phyloP scores from a whole-genome alignment of 2,329 filamentous ascomycete species.

The Ceratocystis eucalypticola region DNA sequence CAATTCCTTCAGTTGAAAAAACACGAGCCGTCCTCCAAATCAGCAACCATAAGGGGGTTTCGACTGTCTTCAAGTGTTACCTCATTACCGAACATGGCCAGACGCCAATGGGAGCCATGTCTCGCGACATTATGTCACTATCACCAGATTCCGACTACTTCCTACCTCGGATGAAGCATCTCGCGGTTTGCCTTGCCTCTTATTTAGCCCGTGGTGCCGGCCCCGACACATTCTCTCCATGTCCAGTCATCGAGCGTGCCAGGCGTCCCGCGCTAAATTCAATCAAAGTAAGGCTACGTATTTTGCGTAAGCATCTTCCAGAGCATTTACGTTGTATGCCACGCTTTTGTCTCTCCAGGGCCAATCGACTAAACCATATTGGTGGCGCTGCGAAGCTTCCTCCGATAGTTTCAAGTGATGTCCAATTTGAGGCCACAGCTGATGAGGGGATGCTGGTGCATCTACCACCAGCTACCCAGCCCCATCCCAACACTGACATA shows the following conservation, averaged over 20 bases:
- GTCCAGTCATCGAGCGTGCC: not conserved
- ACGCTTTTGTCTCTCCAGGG: not conserved
- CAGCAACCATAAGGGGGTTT: not conserved
- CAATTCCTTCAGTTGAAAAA: not conserved
- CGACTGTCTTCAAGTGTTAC: not conserved
- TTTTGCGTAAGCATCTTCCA: not conserved
- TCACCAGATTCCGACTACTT: not conserved
- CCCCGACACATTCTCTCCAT: not conserved
- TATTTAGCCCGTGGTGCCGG: not conserved
- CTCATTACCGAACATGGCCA: not conserved
- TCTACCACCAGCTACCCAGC: not conserved
- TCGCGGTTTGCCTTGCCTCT: not conserved
- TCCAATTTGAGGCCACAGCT: not conserved
- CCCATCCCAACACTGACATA: not conserved
- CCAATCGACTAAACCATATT: not conserved
- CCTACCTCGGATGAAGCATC: not conserved
- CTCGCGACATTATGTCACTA: not conserved
- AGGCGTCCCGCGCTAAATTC: not conserved
- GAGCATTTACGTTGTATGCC: not conserved
- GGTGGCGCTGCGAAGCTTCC: not conserved
- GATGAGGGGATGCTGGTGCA: not conserved
- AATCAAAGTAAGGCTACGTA: not conserved
- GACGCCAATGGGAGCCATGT: not conserved
- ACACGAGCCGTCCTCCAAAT: not conserved
- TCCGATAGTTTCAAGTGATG: not conserved